Evolutionary conservation across 2,329 filamentous ascomycete genomes (phyloP).

Genomic region (Phoma sp.): DNA sequence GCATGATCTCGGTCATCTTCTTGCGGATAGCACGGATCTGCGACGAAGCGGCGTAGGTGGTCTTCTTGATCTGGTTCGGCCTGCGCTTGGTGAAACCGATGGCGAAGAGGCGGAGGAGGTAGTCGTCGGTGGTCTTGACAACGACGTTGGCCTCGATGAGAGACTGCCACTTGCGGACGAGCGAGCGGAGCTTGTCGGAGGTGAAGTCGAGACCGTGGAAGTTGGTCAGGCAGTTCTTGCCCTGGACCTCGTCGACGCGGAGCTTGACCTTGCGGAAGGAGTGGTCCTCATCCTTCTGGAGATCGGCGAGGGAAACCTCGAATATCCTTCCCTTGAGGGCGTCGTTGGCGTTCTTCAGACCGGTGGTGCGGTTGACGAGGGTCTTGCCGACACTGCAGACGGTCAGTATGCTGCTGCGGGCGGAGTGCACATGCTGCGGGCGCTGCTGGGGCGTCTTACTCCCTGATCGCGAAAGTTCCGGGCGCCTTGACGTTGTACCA

Average conservation of each 20-base stretch:
- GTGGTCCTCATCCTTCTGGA: conserved; percentile 99
- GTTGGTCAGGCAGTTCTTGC: conserved; percentile 99
- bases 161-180: conserved; percentile 99
- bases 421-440: conserved; percentile 16
- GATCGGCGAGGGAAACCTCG: conserved; percentile 97
- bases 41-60: conserved; percentile 94
- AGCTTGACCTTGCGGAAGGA: conserved; percentile 99
- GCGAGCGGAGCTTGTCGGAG: conserved; percentile 98
- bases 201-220: conserved; percentile 99
- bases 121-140: conserved; percentile 99
- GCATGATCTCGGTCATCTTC: conserved; percentile 99
- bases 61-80: conserved; percentile 99
- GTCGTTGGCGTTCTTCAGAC: conserved; percentile 99
- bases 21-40: conserved; percentile 98
- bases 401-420: conserved; percentile 16
- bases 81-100: conserved; percentile 99
- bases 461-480: conserved; percentile 92
- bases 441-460: conserved; percentile 68
- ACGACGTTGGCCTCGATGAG: conserved; percentile 99
- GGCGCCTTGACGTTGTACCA: conserved; percentile 99
- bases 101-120: conserved; percentile 97
- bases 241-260: conserved; percentile 97
- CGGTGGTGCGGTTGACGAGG: conserved; percentile 97
- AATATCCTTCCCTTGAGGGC: conserved; percentile 98
- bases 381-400: conserved; percentile 92